Conservation (phyloP, 148 eudicot genomes). For the Beta vulgaris region DNA sequence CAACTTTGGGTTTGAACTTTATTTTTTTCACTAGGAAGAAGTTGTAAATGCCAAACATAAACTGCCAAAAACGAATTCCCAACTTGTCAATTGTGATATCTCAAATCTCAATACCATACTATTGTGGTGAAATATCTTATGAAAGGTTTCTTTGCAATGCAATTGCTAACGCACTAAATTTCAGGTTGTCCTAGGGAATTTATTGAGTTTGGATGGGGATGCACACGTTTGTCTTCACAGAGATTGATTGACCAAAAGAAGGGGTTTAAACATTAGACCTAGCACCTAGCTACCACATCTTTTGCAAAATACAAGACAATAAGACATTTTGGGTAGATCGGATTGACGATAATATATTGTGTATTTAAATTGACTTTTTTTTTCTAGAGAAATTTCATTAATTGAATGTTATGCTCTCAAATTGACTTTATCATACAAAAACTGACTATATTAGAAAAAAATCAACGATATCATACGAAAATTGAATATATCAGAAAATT, state of each 20-base stretch:
- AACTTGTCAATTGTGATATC: constrained; percentile 13
- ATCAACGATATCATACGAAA: too few species aligned
- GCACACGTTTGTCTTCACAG: constrained; percentile 24
- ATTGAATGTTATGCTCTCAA: too few species aligned
- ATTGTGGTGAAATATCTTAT: constrained; percentile 20
- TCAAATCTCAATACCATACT: constrained; percentile 2
- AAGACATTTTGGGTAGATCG: too few species aligned
- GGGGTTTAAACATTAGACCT: background rate
- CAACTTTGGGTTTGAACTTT: background rate
- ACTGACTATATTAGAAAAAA: too few species aligned
- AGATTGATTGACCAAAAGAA: constrained; percentile 8
- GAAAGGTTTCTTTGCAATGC: background rate
- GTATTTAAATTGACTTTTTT: too few species aligned
- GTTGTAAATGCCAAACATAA: constrained; percentile 18
- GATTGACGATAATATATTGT: too few species aligned
- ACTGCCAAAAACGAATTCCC: constrained; percentile 7
- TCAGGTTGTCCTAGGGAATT: constrained; percentile 27
- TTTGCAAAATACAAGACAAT: too few species aligned
- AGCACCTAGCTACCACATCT: too few species aligned
- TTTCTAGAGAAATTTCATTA: too few species aligned
- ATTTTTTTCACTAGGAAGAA: too few species aligned
- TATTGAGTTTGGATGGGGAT: constrained; percentile 7
- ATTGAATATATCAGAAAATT: too few species aligned
- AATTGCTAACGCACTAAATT: constrained; percentile 22
- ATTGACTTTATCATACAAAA: too few species aligned